A percentile compares a stretch with the other conserved stretches of the same genome.
These are phyloP conservation scores for Hysterium pulicare DNA, from an alignment of 2,329 filamentous ascomycete species.

Conservation along the genomic window DNA sequence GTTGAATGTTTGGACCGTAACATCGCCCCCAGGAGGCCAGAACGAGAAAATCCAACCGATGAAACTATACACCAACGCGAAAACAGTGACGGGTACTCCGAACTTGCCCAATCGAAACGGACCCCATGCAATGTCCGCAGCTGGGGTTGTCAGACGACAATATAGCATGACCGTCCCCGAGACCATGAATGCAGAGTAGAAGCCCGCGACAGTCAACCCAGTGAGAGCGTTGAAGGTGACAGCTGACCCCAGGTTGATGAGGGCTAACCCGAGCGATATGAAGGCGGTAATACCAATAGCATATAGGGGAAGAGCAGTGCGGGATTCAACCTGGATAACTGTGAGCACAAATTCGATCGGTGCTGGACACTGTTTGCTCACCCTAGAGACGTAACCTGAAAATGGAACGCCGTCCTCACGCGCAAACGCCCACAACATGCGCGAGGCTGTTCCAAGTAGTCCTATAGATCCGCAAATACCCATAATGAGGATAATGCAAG, in stretches of 20 bases:
- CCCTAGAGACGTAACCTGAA: conserved; percentile 6
- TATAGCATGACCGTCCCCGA: conserved; percentile 10
- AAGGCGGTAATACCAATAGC: conserved; percentile 40
- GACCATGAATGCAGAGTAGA: conserved; percentile 11
- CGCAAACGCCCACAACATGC: too few relatives aligned
- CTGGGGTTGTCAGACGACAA: conserved; percentile 2
- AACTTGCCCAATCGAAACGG: conserved; percentile 7
- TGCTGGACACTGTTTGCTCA: background rate
- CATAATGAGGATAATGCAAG: too few relatives aligned
- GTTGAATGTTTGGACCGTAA: too few relatives aligned
- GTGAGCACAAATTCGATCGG: background rate
- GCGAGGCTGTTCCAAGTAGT: too few relatives aligned
- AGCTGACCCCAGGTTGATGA: conserved; percentile 46
- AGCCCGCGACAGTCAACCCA: conserved; percentile 7
- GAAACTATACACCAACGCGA: too few relatives aligned
- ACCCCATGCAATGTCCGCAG: conserved; percentile 8
- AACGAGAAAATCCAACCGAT: too few relatives aligned
- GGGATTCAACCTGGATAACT: conserved; percentile 6
- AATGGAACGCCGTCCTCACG: conserved; percentile 35
- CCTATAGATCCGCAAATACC: too few relatives aligned
- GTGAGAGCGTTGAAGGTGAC: conserved; percentile 9
- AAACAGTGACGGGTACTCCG: too few relatives aligned
- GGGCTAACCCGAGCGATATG: conserved; percentile 37
- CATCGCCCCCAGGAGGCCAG: too few relatives aligned
- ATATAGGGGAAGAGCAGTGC: conserved; percentile 33